Evolutionary conservation across 106 monocot genomes (phyloP).

Genomic region (Dendrobium nobile): DNA sequence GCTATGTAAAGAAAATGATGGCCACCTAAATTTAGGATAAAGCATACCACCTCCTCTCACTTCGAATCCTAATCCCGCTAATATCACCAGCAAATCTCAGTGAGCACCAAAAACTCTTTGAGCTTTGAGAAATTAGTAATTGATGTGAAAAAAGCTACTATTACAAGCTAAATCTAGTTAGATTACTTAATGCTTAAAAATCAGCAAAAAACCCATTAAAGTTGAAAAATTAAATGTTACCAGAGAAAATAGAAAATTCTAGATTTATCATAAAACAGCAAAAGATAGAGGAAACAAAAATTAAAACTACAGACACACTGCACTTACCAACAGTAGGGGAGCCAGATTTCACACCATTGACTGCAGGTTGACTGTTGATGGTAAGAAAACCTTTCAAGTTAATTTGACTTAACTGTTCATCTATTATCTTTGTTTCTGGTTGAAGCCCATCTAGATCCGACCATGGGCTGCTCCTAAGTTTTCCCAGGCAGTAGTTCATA

Average conservation of each 20-base stretch:
- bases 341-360: constrained; percentile 80
- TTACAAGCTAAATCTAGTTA: neutral
- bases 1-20: too few species aligned
- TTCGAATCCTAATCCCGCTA: neutral
- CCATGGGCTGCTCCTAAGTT: constrained; percentile 82
- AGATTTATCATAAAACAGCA: neutral
- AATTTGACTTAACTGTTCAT: constrained; percentile 59
- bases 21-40: too few species aligned
- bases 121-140: neutral
- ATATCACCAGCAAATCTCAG: neutral
- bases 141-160: neutral
- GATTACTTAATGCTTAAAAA: neutral
- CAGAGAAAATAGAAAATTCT: neutral
- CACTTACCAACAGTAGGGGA: constrained; percentile 65
- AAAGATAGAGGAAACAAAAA: neutral
- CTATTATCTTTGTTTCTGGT: constrained; percentile 86
- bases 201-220: neutral
- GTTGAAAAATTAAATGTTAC: too few species aligned
- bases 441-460: constrained; percentile 86
- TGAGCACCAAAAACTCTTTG: neutral
- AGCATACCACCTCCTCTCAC: too few species aligned
- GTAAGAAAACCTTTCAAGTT: constrained; percentile 84
- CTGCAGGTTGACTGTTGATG: constrained; percentile 90
- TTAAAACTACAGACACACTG: neutral
- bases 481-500: constrained; percentile 68